Evolutionary conservation across 2,329 filamentous ascomycete species (phyloP), one percentile per base, ranked within the genome.

Genomic region (Graphium sp.): DNA sequence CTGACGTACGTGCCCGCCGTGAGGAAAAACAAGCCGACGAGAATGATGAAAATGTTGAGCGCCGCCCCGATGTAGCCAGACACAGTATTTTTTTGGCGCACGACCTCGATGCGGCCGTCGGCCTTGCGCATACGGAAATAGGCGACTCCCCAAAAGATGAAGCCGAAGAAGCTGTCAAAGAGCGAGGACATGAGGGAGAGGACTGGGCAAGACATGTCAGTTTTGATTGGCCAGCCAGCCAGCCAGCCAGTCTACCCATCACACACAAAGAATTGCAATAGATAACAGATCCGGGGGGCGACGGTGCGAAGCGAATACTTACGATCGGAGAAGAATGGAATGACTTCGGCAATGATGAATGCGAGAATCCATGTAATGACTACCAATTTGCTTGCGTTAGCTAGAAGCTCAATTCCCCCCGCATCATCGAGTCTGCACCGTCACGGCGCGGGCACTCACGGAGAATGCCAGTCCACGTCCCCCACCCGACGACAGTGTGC

Each of bases 81-180:
- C 19, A 73, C 16, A 6, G 35, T 41, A 26, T 65, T 69, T 19
- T 66, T 56, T 2, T 53, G 55, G 36, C 58, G 62, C 28, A 65
- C 60, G 18, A 66, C 60, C 1, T 57, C 52, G 3, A 61, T 45
- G 6, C 63, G 60, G 20, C 69, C 62, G 36, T 81, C 75, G 2
- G 66, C 75, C 13, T 55, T 56, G 26, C 78, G 64, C 77, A 87
- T 81, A 32, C 77, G 67, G 43, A 84, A 66, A 45, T 82, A 87
- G 1, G 79, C 80, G 2, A 82, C 66, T 9, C 77, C 80, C 80
- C 80, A 94, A 60, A 93, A 94, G 45, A 93, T 92, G 60, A 93
- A 94, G 15, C 85, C 85, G 42, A 87, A 87, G 62, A 84, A 87
- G 30, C 79, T 87, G 53, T 93, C 83, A 45, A 93, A 93, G 2